Base-by-base conservation (phyloP, 768 basidiomycete genomes). In the Cubamyces sp. region DNA sequence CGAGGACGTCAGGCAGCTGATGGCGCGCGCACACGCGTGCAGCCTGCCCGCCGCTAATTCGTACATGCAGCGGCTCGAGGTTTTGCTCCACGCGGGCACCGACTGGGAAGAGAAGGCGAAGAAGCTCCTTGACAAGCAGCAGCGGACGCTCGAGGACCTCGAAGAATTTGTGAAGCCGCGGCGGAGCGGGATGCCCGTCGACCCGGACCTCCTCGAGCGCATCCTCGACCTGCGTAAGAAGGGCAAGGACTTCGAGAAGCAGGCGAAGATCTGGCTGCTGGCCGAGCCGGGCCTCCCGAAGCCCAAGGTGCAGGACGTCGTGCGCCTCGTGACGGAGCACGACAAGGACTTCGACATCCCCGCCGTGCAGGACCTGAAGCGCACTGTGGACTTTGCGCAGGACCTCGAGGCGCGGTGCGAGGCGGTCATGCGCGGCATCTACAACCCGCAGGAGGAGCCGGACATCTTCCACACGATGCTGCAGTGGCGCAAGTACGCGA, bases 401-500 rank as follows among this genome's bases (percentile, higher is more conserved):
- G 91, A 92, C 68, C 83, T 92, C 25, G 91, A 94, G 75, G 78
- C 78, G 19, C 83, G 86, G 60, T 91, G 90, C 70, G 91, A 92
- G 42, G 81, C 84, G 30, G 88, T 92, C 30, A 73, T 92, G 61
- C 84, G 85, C 65, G 83, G 85, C 54, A 80, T 82, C 15, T 89
- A 87, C 66, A 79, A 78, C 46, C 80, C 77, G 55, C 76, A 69
- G 21, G 85, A 86, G 21, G 80, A 81, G 5, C 82, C 83, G 34
- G 86, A 91, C 64, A 79, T 91, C 49, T 91, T 94, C 69, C 80
- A 84, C 37, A 85, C 85, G 58, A 88, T 94, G 73, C 78, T 77
- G 53, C 84, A 86, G 69, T 94, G 93, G 92, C 83, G 80, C 69
- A 77, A 76, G 16, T 92, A 93, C 56, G 88, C 88, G 9, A 79